Base-by-base conservation (phyloP, 2,329 filamentous ascomycete genomes). In the Penicillium sp. region DNA sequence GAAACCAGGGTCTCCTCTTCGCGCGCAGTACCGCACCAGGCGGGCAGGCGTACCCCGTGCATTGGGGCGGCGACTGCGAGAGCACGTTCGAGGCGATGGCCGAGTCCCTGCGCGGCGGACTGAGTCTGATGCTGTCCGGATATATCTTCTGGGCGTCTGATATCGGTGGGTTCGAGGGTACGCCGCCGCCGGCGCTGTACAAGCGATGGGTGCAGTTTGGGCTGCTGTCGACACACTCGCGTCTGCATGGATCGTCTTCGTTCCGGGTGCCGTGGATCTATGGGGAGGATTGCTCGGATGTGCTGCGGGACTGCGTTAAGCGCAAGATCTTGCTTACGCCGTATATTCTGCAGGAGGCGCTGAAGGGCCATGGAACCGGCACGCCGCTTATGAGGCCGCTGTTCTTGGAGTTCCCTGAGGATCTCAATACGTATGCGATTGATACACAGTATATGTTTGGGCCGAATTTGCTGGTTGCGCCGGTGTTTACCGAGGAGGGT, bases 131-230 rank as follows among this genome's bases (percentile, higher is more conserved):
- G 15, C 73, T 89, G 2, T 84, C 80, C 42, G 86, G 86, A 2
- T 88, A 85, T 68, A 80, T 82, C 13, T 88, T 85, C 72, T 89
- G 86, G 86, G 85, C 83, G 34, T 85, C 83, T 59, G 86, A 89
- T 65, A 89, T 89, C 61, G 86, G 86, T 46, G 86, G 86, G 0
- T 89, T 90, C 62, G 87, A 90, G 66, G 87, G 87, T 3, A 80
- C 73, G 4, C 87, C 87, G 4, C 80, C 79, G 2, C 85, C 83
- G 0, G 86, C 84, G 75, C 82, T 90, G 63, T 90, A 90, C 73
- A 90, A 90, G 74, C 83, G 87, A 46, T 90, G 87, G 87, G 86
- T 90, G 6, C 86, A 86, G n/a, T 89, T 90, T 69, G 87, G 87
- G 0, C 78, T 90, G 1, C 73, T 90, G 39, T 89, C 86, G 61